phyloP scores from a whole-genome alignment of 2,329 filamentous ascomycete genomes.

The Dryadomyces quercivorus region DNA sequence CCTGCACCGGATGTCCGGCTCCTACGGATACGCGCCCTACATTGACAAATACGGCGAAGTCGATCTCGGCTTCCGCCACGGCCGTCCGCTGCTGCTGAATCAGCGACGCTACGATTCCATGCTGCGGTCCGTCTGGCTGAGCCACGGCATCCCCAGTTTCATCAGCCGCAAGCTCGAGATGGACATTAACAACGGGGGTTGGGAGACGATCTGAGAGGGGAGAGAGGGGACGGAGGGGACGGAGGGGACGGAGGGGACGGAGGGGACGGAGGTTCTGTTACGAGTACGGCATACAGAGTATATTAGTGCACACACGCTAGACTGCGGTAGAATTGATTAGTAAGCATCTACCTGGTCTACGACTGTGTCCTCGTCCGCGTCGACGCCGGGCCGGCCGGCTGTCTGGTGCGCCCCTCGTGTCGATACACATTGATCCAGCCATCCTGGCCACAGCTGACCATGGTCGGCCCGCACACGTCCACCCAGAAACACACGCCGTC shows the following conservation, averaged over 20 bases:
- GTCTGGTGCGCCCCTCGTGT: constrained; percentile 10
- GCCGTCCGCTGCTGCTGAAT: constrained; percentile 82
- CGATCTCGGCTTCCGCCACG: constrained; percentile 78
- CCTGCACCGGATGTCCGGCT: constrained; percentile 68
- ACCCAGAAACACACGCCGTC: constrained; percentile 54
- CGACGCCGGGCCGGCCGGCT: neutral
- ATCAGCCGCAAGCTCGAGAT: constrained; percentile 86
- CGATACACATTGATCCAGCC: constrained; percentile 38
- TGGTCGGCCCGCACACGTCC: constrained; percentile 41
- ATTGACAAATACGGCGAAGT: constrained; percentile 93
- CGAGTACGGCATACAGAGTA: no score
- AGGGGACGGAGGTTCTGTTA: no score
- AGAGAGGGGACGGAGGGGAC: no score
- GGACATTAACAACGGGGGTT: constrained; percentile 93
- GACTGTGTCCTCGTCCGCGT: neutral
- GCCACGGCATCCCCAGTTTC: constrained; percentile 74
- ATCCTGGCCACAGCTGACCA: constrained; percentile 47
- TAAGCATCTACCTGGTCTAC: neutral
- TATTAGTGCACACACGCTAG: neutral
- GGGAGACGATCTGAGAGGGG: constrained; percentile 61
- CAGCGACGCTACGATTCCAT: constrained; percentile 88
- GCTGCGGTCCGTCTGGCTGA: constrained; percentile 74
- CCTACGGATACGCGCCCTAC: constrained; percentile 80
- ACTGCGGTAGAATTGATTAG: neutral
- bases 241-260: no score